These are phyloP conservation scores for Antrodiella citrinella DNA, from an alignment of 768 basidiomycete genomes.

Conservation along the genomic window DNA sequence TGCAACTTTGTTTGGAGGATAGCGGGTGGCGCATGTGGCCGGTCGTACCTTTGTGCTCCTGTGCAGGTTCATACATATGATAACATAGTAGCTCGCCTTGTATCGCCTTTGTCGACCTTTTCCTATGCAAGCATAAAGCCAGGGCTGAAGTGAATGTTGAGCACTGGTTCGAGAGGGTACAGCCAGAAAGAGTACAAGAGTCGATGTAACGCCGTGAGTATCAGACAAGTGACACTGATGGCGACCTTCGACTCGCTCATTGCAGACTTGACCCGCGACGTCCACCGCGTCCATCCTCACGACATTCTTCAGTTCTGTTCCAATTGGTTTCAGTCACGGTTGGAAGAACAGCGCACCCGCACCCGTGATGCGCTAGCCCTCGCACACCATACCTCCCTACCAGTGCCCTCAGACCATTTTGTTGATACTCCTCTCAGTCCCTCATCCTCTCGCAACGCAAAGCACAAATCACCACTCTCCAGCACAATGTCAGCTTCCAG, in stretches of 20 bases:
- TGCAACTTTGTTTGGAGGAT: neutral
- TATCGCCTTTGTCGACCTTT: neutral
- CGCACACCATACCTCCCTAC: conserved; percentile 35
- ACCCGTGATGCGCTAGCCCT: conserved; percentile 58
- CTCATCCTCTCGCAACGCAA: conserved; percentile 31
- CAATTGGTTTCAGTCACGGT: conserved; percentile 87
- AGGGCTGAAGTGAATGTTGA: neutral
- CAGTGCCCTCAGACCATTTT: conserved; percentile 52
- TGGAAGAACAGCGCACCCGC: conserved; percentile 77
- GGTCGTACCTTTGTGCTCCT: neutral
- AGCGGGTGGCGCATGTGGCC: neutral
- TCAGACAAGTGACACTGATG: conserved; percentile 25
- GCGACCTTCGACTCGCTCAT: conserved; percentile 81
- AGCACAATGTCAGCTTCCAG: conserved; percentile 40
- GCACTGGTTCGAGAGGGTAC: neutral
- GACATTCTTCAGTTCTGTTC: conserved; percentile 91
- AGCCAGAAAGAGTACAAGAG: neutral
- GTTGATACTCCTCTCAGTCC: conserved; percentile 38
- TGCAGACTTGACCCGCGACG: conserved; percentile 79
- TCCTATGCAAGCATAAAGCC: neutral
- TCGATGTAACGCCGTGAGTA: neutral
- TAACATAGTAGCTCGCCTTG: too few species aligned
- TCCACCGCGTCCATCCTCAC: conserved; percentile 76
- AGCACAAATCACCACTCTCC: conserved; percentile 46
- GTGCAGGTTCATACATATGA: neutral